These are phyloP conservation scores for Pythium diclinum DNA, from an alignment of 352 stramenopile genomes.

Conservation along the genomic window DNA sequence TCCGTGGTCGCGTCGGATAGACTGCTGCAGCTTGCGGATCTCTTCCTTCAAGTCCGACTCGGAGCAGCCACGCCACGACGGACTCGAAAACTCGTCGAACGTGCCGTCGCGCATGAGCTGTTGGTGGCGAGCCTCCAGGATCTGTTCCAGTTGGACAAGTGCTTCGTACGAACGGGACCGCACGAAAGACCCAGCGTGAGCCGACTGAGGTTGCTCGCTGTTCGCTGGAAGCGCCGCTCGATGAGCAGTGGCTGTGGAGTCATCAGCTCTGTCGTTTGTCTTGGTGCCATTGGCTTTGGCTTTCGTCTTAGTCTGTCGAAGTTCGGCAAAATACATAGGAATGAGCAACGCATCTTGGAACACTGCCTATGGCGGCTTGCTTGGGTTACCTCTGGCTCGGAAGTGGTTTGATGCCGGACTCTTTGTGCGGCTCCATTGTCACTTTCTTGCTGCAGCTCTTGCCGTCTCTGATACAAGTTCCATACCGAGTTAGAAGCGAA, in stretches of 20 bases:
- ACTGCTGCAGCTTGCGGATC: slow-evolving; percentile 34
- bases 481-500: neutral
- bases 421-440: neutral
- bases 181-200: neutral
- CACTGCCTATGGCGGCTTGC: neutral
- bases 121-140: slow-evolving; percentile 69
- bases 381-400: slow-evolving; percentile 1
- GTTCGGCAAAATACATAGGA: neutral
- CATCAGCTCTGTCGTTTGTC: neutral
- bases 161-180: slow-evolving; percentile 69
- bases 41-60: slow-evolving; percentile 26
- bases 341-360: neutral
- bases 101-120: slow-evolving; percentile 58
- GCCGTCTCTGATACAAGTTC: slow-evolving; percentile 5
- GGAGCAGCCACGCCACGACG: slow-evolving; percentile 4
- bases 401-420: neutral
- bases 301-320: neutral
- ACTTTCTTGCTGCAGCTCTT: slow-evolving; percentile 6
- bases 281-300: neutral
- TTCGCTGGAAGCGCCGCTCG: neutral
- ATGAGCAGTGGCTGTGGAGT: neutral
- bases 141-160: slow-evolving; percentile 65
- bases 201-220: neutral
- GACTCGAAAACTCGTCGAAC: slow-evolving; percentile 7
- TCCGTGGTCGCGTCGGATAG: slow-evolving; percentile 17